Evolutionary conservation across 176 grass and related monocot species (phyloP), one percentile per base, ranked within the genome.

Genomic region (Elaeis guineensis): DNA sequence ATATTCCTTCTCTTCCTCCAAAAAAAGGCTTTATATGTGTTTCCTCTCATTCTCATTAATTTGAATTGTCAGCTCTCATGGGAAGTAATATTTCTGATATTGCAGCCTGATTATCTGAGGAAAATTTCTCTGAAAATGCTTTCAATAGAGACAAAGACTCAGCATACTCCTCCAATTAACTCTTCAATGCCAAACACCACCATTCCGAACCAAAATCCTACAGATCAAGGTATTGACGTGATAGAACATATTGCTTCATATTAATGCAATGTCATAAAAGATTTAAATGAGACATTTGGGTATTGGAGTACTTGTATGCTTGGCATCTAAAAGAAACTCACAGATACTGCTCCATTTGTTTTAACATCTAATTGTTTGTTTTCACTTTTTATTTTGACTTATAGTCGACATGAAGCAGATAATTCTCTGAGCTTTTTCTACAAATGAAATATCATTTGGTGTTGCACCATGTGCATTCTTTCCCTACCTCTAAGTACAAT

Each of bases 41-140:
- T 16, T 50, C 4, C 21, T 55, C 54, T 67, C 24, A 19, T 59
- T 19, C 19, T 51, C 54, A 29, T 35, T 8, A 17, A 3, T 51
- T 6, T 30, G 16, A 16, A 60, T 55, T 48, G 49, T 50, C 70
- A 28, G 54, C 8, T 19, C 17, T 75, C 6, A 35, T 35, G 30
- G 30, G n/a, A 32, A 51, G 66, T 50, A 8, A 50, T 9, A 1
- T n/a, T 15, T 78, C 67, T 74, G 23, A 28, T 79, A 19, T 61
- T 19, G 39, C 74, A 90, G 92, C 60, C 78, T 75, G 92, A 90
- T 90, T 96, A 96, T 84, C 58, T 90, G 68, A 79, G 79, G 59
- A 87, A 59, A 75, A 85, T 90, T 82, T 95, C 91, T 87, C 25
- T 87, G 23, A 90, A 90, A 76, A 82, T 90, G 78, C 74, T 90